Percentiles rank a stretch among this genome's conserved stretches.
Evolutionary conservation across 257 asterid genomes (phyloP).

Genomic region (Capsicum pubescens): DNA sequence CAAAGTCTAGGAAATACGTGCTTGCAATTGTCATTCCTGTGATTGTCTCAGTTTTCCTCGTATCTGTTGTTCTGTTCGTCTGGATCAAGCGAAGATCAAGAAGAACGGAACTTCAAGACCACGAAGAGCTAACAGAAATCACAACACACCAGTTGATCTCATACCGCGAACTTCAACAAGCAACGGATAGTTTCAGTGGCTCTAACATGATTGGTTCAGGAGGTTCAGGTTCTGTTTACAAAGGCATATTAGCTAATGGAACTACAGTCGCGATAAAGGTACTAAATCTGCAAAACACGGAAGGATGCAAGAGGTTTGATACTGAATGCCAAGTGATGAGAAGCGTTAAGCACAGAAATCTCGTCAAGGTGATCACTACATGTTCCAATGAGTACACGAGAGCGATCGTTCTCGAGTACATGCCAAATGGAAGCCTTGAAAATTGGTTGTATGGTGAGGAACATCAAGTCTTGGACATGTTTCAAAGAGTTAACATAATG

Average conservation of each 20-base stretch:
- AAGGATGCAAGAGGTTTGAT: conserved; percentile 39
- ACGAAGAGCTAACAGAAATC: conserved; percentile 31
- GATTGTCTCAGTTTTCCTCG: conserved; percentile 21
- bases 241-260: conserved; percentile 35
- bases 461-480: conserved; percentile 20
- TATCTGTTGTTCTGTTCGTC: conserved; percentile 15
- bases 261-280: conserved; percentile 44
- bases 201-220: conserved; percentile 44
- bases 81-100: conserved; percentile 34
- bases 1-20: conserved; percentile 18
- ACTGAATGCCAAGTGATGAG: conserved; percentile 42
- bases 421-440: conserved; percentile 52
- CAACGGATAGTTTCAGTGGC: conserved; percentile 43
- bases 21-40: conserved; percentile 32
- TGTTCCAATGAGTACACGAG: conserved; percentile 36
- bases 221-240: conserved; percentile 48
- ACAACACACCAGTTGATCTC: conserved; percentile 33
- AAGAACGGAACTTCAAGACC: conserved; percentile 24
- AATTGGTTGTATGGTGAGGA: conserved; percentile 38
- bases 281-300: conserved; percentile 35
- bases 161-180: conserved; percentile 38
- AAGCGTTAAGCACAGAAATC: conserved; percentile 45
- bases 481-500: conserved; percentile 37
- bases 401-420: conserved; percentile 45
- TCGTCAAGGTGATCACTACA: conserved; percentile 44